Evolutionary conservation across 2,329 filamentous ascomycete species (phyloP), one percentile per base, ranked within the genome.

Genomic region (Aspergillus ochraceoroseus): DNA sequence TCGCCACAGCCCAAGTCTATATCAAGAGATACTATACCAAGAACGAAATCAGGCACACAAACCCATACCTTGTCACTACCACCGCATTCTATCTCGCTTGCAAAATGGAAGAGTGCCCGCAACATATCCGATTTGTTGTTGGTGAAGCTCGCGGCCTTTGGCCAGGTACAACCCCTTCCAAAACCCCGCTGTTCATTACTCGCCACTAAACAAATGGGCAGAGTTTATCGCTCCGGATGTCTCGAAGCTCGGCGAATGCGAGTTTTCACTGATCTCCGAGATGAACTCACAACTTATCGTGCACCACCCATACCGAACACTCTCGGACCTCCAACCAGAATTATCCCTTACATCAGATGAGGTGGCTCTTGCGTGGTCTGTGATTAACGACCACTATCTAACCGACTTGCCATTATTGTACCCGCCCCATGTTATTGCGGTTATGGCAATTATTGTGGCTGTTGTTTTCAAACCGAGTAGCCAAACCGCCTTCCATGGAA

Each of bases 71-170:
- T 23, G 80, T 96, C 43, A 77, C 95, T 50, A 83, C 88, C n/a
- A 96, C 92, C 1, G 86, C 90, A 4, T 76, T 96, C 46, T 98
- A 98, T 63, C 73, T 98, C 23, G 89, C 92, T 13, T 95, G 88
- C 70, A 98, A 98, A 68, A 95, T 94, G 80, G 92, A 98, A 64
- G 92, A 98, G 65, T 89, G 83, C 35, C 92, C 92, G 2, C 90
- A 96, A 63, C 92, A 98, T 63, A 96, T 98, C 56, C 80, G 92
- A 19, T 77, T 94, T 49, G 83, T 98, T 43, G 82, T 92, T 7
- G 83, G 80, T 32, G 92, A 98, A 64, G 87, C 89, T 3, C 81
- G 87, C 22, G 79, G 83, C 43, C 75, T 94, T 44, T 95, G 87
- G 87, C 82, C 86, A 56, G 77, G 79, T 79, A 70, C 33, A 64